Evolutionary conservation across 2,329 filamentous ascomycete genomes (phyloP).

Genomic region (Juglanconis juglandina): DNA sequence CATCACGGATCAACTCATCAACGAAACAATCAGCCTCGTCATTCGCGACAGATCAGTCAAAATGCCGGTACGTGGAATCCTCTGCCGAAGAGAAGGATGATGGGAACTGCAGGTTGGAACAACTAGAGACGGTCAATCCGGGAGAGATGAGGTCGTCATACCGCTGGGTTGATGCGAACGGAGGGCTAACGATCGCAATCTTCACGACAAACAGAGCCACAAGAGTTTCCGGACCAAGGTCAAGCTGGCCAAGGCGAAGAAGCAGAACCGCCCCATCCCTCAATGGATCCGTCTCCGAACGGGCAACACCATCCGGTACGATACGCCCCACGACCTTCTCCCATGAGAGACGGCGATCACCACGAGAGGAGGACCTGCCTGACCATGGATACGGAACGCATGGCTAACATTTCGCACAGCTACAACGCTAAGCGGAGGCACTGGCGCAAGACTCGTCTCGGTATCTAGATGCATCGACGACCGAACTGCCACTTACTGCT

Average conservation of each 20-base stretch:
- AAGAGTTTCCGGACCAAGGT: conserved; percentile 99
- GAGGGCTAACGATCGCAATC: conserved; percentile 12
- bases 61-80: conserved; percentile 35
- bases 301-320: conserved; percentile 99
- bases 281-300: conserved; percentile 99
- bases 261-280: conserved; percentile 99
- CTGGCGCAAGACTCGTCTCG: conserved; percentile 99
- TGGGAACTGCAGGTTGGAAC: neutral
- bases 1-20: conserved; percentile 23
- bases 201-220: conserved; percentile 70
- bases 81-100: neutral
- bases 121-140: neutral
- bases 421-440: conserved; percentile 99
- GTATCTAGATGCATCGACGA: conserved; percentile 74
- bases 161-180: conserved; percentile 8
- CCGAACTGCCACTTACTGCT: conserved; percentile 17
- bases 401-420: conserved; percentile 47
- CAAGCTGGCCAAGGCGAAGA: conserved; percentile 99
- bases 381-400: neutral
- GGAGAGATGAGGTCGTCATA: neutral
- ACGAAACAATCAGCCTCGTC: conserved; percentile 22
- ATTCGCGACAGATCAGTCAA: conserved; percentile 34
- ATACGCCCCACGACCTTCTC: conserved; percentile 21
- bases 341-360: neutral
- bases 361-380: neutral